Conservation (phyloP, 2,329 filamentous ascomycete genomes). For the Fusarium decemcellulare region DNA sequence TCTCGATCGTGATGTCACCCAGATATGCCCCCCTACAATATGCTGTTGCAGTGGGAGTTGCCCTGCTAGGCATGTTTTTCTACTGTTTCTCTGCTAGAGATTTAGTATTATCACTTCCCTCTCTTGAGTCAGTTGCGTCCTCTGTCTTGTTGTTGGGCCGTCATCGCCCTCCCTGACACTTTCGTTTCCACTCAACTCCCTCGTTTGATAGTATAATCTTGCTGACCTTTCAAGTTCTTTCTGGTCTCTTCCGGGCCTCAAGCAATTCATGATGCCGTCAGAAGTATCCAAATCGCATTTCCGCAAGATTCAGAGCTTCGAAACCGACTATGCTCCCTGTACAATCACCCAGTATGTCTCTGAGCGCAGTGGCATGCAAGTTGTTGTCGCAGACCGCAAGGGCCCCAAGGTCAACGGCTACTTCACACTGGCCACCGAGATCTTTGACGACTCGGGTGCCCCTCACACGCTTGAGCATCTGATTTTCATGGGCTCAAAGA, state of each 20-base stretch:
- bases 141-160: slow-evolving; percentile 5
- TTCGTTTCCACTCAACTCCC: not conserved
- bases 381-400: slow-evolving; percentile 91
- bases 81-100: slow-evolving; percentile 18
- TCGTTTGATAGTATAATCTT: not conserved
- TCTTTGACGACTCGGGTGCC: slow-evolving; percentile 95
- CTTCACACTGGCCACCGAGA: slow-evolving; percentile 96
- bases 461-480: slow-evolving; percentile 89
- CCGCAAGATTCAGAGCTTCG: slow-evolving; percentile 87
- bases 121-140: slow-evolving; percentile 30
- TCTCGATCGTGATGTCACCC: slow-evolving; percentile 29
- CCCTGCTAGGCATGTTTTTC: slow-evolving; percentile 38
- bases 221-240: slow-evolving; percentile 39
- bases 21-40: slow-evolving; percentile 17
- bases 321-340: slow-evolving; percentile 90
- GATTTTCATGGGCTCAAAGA: slow-evolving; percentile 92
- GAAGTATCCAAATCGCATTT: slow-evolving; percentile 72
- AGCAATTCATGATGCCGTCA: slow-evolving; percentile 65
- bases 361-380: slow-evolving; percentile 92
- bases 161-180: not conserved
- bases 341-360: slow-evolving; percentile 97
- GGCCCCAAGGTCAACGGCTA: slow-evolving; percentile 97
- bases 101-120: not conserved
- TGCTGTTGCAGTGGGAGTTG: slow-evolving; percentile 39
- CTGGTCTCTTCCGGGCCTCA: slow-evolving; percentile 37